Conservation (phyloP, 345 rosid genomes). For the Litchi chinensis region DNA sequence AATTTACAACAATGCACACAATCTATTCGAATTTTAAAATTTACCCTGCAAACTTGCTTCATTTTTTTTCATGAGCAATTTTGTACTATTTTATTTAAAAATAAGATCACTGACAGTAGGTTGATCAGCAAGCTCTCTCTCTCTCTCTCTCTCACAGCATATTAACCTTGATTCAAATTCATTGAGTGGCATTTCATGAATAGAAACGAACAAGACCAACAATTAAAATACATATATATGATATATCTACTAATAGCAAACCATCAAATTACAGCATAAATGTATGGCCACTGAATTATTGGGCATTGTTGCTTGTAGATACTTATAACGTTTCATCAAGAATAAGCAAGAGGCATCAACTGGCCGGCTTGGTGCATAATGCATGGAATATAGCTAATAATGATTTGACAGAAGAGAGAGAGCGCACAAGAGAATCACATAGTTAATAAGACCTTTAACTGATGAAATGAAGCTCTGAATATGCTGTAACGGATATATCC, state of each 20-base stretch:
- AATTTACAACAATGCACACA: too few relatives aligned
- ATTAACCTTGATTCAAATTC: too few relatives aligned
- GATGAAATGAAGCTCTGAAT: constrained; percentile 14
- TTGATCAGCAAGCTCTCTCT: too few relatives aligned
- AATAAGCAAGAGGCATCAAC: neutral
- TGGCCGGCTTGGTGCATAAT: neutral
- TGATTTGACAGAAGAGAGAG: constrained; percentile 95
- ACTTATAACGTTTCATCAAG: neutral
- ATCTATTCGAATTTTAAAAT: too few relatives aligned
- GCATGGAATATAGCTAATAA: neutral
- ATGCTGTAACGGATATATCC: neutral
- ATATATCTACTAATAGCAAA: neutral
- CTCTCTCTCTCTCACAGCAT: too few relatives aligned
- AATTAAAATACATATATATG: too few relatives aligned
- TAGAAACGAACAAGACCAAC: neutral
- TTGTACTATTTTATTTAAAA: too few relatives aligned
- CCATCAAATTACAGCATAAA: neutral
- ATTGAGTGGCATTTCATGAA: neutral
- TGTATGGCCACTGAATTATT: neutral
- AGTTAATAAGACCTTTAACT: neutral
- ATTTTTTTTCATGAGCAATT: too few relatives aligned
- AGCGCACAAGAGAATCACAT: constrained; percentile 37
- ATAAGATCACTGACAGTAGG: too few relatives aligned
- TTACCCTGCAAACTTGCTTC: too few relatives aligned
- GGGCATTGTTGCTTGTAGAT: neutral